phyloP scores from a whole-genome alignment of 2,329 filamentous ascomycete species.

The Penicillium sp. region DNA sequence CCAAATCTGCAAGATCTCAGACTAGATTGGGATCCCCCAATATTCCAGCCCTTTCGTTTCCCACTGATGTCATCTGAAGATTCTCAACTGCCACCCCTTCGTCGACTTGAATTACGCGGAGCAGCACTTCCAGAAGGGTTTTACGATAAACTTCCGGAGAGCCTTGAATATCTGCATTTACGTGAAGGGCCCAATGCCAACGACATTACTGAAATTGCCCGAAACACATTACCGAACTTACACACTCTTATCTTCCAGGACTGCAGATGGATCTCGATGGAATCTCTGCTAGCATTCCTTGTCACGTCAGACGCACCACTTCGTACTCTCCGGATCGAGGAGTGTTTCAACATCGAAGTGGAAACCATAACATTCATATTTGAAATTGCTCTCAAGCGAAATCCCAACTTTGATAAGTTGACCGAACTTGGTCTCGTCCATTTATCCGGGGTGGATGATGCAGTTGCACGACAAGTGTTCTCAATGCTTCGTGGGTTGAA shows the following conservation, averaged over 20 bases:
- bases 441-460: constrained; percentile 26
- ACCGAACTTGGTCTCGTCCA: constrained; percentile 29
- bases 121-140: constrained; percentile 15
- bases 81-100: constrained; percentile 18
- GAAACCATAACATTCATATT: background rate
- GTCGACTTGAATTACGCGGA: constrained; percentile 27
- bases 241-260: constrained; percentile 28
- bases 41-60: constrained; percentile 16
- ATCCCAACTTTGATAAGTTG: constrained; percentile 16
- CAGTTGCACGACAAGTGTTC: constrained; percentile 18
- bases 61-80: constrained; percentile 3
- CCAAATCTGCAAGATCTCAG: constrained; percentile 33
- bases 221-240: constrained; percentile 18
- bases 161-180: constrained; percentile 28
- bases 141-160: constrained; percentile 28
- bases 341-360: constrained; percentile 17
- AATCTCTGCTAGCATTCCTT: constrained; percentile 16
- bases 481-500: constrained; percentile 23
- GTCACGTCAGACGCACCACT: constrained; percentile 18
- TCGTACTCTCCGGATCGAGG: constrained; percentile 24
- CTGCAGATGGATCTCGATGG: constrained; percentile 19
- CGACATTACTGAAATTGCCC: background rate
- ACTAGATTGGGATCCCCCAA: constrained; percentile 25
- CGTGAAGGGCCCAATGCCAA: constrained; percentile 18
- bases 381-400: background rate